These are phyloP conservation scores for Fusarium azukiicola DNA, from an alignment of 2,329 filamentous ascomycete genomes.

Conservation along the genomic window DNA sequence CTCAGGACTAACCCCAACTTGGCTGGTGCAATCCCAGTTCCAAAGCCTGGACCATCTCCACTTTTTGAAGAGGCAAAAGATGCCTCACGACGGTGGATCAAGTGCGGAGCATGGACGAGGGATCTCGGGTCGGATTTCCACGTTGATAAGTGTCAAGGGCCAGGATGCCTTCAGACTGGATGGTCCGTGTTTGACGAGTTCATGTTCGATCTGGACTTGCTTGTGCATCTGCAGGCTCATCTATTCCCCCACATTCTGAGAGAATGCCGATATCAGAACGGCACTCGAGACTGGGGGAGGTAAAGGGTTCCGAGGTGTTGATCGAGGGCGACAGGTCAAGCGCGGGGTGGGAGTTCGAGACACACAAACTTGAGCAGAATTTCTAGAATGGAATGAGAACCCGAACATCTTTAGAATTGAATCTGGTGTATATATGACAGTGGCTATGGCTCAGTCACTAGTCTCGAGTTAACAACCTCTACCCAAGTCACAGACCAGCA, in stretches of 20 bases:
- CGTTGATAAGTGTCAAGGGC: not conserved
- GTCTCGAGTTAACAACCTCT: constrained; percentile 12
- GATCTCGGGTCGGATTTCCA: constrained; percentile 17
- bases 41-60: constrained; percentile 15
- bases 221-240: not conserved
- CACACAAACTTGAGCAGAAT: not conserved
- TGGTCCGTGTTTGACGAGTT: constrained; percentile 2
- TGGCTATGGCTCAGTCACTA: constrained; percentile 3
- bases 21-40: not conserved
- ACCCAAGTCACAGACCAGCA: not conserved
- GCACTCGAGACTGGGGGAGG: not conserved
- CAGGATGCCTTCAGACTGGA: constrained; percentile 5
- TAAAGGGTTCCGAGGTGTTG: constrained; percentile 2
- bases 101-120: not conserved
- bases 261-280: constrained; percentile 17
- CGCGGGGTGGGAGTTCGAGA: not conserved
- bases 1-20: not conserved
- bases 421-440: constrained; percentile 6
- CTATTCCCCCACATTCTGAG: not conserved
- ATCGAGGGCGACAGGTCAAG: not conserved
- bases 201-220: not conserved
- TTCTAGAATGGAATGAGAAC: constrained; percentile 16
- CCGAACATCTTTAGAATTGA: not conserved
- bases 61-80: constrained; percentile 4
- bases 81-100: not conserved